phyloP scores from a whole-genome alignment of 345 rosid species.

The Schrenkiella parvula region DNA sequence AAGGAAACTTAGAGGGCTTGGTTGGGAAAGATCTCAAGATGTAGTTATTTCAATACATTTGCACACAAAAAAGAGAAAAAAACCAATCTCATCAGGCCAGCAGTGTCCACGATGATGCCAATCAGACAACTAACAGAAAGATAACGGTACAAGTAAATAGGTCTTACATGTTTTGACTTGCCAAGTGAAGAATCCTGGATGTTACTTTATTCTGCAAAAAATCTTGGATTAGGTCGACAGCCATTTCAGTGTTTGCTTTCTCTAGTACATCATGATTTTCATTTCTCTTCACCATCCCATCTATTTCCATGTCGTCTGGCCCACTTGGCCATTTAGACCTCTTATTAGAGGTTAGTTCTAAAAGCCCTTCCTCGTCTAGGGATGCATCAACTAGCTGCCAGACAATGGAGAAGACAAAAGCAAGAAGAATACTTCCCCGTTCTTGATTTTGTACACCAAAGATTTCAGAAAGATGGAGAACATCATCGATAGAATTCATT shows the following conservation, averaged over 20 bases:
- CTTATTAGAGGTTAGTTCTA: conserved; percentile 60
- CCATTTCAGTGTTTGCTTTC: conserved; percentile 64
- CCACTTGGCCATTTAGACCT: conserved; percentile 54
- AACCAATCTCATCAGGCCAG: background rate
- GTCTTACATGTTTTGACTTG: conserved; percentile 70
- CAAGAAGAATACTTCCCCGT: conserved; percentile 66
- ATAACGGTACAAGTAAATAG: conserved; percentile 5
- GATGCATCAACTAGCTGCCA: conserved; percentile 96
- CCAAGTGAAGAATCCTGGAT: conserved; percentile 75
- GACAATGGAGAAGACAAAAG: conserved; percentile 68
- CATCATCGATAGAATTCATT: conserved; percentile 70
- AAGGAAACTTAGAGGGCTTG: conserved; percentile 16
- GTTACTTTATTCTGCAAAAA: conserved; percentile 67
- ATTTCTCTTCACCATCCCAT: conserved; percentile 46
- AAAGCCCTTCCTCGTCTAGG: conserved; percentile 81
- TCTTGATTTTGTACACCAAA: conserved; percentile 58
- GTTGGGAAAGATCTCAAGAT: conserved; percentile 10
- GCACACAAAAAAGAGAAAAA: background rate
- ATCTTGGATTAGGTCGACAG: conserved; percentile 72
- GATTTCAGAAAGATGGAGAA: conserved; percentile 71
- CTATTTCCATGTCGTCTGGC: conserved; percentile 61
- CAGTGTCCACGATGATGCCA: background rate
- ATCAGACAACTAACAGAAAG: background rate
- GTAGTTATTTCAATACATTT: conserved; percentile 6
- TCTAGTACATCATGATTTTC: conserved; percentile 49